These are phyloP conservation scores for Exserohilum rostratum DNA, from an alignment of 2,329 filamentous ascomycete species.

Conservation along the genomic window DNA sequence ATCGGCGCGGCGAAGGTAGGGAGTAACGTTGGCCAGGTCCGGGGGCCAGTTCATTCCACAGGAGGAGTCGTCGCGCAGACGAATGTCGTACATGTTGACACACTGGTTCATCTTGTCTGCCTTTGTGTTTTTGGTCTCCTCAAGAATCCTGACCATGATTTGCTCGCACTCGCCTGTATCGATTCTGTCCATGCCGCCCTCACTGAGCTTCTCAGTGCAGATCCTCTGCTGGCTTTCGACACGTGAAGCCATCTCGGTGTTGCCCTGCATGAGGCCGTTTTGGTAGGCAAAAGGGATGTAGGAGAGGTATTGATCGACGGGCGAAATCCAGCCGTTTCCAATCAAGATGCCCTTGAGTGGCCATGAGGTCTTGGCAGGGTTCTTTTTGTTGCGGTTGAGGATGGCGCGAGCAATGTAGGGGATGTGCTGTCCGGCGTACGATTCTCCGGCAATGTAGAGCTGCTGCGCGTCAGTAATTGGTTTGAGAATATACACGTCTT, in stretches of 20 bases:
- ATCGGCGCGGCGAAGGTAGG: conserved; percentile 83
- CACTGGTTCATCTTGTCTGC: conserved; percentile 66
- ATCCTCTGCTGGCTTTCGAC: conserved; percentile 72
- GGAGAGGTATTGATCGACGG: conserved; percentile 84
- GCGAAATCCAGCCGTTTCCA: conserved; percentile 97
- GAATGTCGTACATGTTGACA: conserved; percentile 96
- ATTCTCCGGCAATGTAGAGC: conserved; percentile 95
- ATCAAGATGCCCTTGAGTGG: conserved; percentile 85
- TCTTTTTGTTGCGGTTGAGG: conserved; percentile 77
- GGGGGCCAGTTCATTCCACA: conserved; percentile 99
- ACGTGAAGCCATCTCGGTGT: conserved; percentile 65
- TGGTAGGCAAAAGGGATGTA: conserved; percentile 85
- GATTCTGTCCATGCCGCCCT: conserved; percentile 66
- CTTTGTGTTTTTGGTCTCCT: conserved; percentile 64
- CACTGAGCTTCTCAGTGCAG: conserved; percentile 68
- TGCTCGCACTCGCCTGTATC: conserved; percentile 75
- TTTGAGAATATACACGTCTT: not conserved
- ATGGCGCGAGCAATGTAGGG: conserved; percentile 95
- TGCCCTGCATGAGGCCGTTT: conserved; percentile 72
- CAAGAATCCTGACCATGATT: conserved; percentile 75
- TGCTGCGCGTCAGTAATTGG: conserved; percentile 49
- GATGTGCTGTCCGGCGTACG: conserved; percentile 95
- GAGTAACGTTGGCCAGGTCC: conserved; percentile 76
- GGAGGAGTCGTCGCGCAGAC: conserved; percentile 77
- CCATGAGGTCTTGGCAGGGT: conserved; percentile 64